Conservation (phyloP, 768 basidiomycete species). For the Rhodotorula paludigena region DNA sequence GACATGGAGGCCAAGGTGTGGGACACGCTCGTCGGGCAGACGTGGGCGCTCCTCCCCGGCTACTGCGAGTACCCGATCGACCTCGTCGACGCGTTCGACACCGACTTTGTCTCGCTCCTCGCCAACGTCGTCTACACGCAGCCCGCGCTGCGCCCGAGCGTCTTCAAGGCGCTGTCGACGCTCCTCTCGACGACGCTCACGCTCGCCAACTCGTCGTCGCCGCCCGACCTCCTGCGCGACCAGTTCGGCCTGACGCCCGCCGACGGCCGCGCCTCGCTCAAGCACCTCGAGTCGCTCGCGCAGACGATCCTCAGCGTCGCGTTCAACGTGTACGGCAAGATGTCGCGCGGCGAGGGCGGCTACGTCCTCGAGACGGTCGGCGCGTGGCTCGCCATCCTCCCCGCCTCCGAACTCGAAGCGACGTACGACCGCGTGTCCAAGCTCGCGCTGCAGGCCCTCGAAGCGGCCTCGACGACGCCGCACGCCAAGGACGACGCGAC, state of each 20-base stretch:
- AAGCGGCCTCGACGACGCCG: constrained; percentile 38
- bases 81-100: constrained; percentile 65
- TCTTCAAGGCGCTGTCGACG: constrained; percentile 72
- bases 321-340: constrained; percentile 91
- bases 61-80: constrained; percentile 82
- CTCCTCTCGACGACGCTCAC: constrained; percentile 74
- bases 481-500: constrained; percentile 36
- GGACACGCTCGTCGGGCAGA: constrained; percentile 85
- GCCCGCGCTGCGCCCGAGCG: constrained; percentile 70
- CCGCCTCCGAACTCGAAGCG: constrained; percentile 62
- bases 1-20: constrained; percentile 82
- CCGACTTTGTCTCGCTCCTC: constrained; percentile 77
- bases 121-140: constrained; percentile 90
- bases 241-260: constrained; percentile 56
- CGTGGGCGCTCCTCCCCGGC: constrained; percentile 85
- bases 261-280: constrained; percentile 63
- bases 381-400: constrained; percentile 75
- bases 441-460: constrained; percentile 64
- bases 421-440: constrained; percentile 73
- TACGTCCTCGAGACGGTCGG: constrained; percentile 82
- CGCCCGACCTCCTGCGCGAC: constrained; percentile 47
- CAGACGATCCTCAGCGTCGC: constrained; percentile 92
- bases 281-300: constrained; percentile 67
- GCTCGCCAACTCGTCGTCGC: constrained; percentile 52
- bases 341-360: constrained; percentile 59